These are phyloP conservation scores for Lignosus rhinocerotis DNA, from an alignment of 1,284 basidiomycete genomes.

Conservation along the genomic window DNA sequence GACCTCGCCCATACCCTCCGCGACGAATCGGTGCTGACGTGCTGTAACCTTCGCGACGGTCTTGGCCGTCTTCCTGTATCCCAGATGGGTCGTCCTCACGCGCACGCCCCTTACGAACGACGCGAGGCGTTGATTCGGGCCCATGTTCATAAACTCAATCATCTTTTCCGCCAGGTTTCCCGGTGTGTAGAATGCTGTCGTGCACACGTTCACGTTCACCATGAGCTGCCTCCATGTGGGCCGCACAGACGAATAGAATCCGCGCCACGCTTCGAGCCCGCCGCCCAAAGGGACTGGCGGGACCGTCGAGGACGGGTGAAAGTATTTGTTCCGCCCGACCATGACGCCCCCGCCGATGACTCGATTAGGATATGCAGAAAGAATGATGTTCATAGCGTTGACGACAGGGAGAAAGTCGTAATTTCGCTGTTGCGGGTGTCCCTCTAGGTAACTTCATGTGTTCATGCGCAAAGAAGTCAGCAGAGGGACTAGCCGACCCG, in stretches of 20 bases:
- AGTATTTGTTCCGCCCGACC: conserved; percentile 76
- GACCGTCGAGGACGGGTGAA: conserved; percentile 55
- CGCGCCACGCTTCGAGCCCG: conserved; percentile 67
- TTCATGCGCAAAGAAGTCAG: conserved; percentile 31
- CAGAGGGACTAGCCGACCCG: conserved; percentile 15
- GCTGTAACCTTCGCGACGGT: conserved; percentile 48
- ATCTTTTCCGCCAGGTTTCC: conserved; percentile 63
- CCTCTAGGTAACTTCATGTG: conserved; percentile 54
- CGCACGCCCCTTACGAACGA: conserved; percentile 62
- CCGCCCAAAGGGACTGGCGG: conserved; percentile 53
- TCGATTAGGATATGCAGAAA: conserved; percentile 63
- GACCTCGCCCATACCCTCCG: conserved; percentile 49
- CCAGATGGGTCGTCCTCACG: conserved; percentile 56
- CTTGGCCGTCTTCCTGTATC: conserved; percentile 63
- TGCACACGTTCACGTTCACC: conserved; percentile 80
- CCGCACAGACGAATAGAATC: conserved; percentile 76
- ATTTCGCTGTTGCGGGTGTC: conserved; percentile 56
- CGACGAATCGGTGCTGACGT: conserved; percentile 53
- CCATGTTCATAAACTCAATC: conserved; percentile 48
- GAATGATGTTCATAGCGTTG: conserved; percentile 71
- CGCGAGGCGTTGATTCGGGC: conserved; percentile 49
- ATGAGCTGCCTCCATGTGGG: conserved; percentile 71
- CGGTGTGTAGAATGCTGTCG: conserved; percentile 71
- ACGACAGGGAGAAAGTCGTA: conserved; percentile 70
- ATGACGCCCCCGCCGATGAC: conserved; percentile 60